phyloP scores from a whole-genome alignment of 257 asterid genomes.

The Solanum piurae region DNA sequence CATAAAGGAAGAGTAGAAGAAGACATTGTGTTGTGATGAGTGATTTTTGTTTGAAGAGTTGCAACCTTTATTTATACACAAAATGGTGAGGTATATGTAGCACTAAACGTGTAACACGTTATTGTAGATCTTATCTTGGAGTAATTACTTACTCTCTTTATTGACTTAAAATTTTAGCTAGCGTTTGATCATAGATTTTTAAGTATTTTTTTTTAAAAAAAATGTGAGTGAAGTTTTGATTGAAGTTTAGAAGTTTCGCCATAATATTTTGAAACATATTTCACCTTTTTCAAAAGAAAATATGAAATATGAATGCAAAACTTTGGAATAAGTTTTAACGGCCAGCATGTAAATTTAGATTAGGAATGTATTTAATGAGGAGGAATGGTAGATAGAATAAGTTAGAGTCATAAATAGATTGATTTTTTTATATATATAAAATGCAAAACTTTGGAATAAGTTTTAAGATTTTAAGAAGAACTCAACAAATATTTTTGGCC shows the following conservation, averaged over 20 bases:
- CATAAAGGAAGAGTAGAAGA: not conserved
- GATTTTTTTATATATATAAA: too few species aligned
- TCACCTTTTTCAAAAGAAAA: too few species aligned
- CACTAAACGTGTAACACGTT: not conserved
- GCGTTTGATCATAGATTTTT: accelerated
- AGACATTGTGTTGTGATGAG: not conserved
- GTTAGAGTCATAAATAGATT: not conserved
- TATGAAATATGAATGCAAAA: too few species aligned
- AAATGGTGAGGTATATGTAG: not conserved
- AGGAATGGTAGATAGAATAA: not conserved
- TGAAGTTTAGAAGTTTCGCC: too few species aligned
- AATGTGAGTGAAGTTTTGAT: too few species aligned
- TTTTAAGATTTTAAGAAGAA: too few species aligned
- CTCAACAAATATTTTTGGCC: not conserved
- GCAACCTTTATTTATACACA: not conserved
- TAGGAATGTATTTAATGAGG: not conserved
- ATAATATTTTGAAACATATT: too few species aligned
- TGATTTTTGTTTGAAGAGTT: not conserved
- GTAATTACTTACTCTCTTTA: not conserved
- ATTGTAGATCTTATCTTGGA: not conserved
- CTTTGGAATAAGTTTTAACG: too few species aligned
- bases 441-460: not conserved
- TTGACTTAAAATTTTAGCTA: too few species aligned
- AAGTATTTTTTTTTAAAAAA: too few species aligned
- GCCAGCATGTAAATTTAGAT: too few species aligned